phyloP scores from a whole-genome alignment of 106 monocot genomes.

The Dioscorea alata region DNA sequence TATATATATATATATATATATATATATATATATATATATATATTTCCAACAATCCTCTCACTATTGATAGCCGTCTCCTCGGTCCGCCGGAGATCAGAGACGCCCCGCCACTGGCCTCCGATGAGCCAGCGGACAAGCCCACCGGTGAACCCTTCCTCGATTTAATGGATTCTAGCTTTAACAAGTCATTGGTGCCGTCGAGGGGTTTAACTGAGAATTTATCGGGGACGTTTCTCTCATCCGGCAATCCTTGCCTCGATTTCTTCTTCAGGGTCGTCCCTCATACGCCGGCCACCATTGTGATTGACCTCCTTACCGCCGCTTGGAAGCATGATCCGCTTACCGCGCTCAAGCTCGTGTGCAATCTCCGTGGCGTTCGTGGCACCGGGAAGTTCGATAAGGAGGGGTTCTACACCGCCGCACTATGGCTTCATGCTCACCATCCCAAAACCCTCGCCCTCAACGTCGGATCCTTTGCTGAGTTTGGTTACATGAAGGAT shows the following conservation, averaged over 20 bases:
- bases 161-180: conserved; percentile 28
- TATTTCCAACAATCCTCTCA: too few relatives aligned
- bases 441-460: conserved; percentile 53
- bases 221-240: conserved; percentile 39
- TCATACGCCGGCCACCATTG: conserved; percentile 9
- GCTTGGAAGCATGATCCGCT: conserved; percentile 31
- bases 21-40: too few relatives aligned
- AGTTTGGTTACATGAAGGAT: conserved; percentile 52
- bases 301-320: conserved; percentile 12
- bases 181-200: background rate
- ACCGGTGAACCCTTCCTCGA: conserved; percentile 19
- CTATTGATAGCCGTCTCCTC: conserved; percentile 8
- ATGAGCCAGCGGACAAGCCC: too few relatives aligned
- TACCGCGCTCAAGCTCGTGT: conserved; percentile 39
- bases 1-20: too few relatives aligned
- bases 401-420: conserved; percentile 39
- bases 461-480: conserved; percentile 23
- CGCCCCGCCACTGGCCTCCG: background rate
- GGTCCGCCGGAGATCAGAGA: conserved; percentile 35
- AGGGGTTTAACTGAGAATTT: conserved; percentile 46
- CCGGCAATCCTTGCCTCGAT: conserved; percentile 53
- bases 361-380: conserved; percentile 39
- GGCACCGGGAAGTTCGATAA: conserved; percentile 38
- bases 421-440: conserved; percentile 40
- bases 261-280: conserved; percentile 44